Evolutionary conservation across 1,284 basidiomycete species (phyloP).

Genomic region (Sphagnurus paluster): DNA sequence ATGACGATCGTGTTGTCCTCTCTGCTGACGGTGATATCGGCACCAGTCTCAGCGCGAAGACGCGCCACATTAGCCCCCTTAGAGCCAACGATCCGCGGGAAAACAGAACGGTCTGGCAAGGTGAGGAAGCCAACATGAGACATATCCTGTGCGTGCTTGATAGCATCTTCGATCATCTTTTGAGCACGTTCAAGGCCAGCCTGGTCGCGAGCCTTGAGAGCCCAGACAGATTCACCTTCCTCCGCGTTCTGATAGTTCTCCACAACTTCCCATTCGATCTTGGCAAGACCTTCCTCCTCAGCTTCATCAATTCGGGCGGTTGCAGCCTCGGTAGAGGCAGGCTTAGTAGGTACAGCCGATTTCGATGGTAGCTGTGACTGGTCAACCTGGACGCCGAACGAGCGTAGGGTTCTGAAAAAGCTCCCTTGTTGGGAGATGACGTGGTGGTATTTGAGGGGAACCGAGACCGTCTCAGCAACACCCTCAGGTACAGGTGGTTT

Average conservation of each 20-base stretch:
- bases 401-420: slow-evolving; percentile 82
- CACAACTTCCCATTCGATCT: slow-evolving; percentile 73
- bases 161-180: slow-evolving; percentile 64
- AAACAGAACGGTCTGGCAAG: slow-evolving; percentile 69
- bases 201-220: slow-evolving; percentile 78
- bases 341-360: slow-evolving; percentile 62
- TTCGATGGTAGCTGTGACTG: slow-evolving; percentile 71
- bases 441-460: slow-evolving; percentile 87
- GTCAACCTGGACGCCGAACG: slow-evolving; percentile 77
- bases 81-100: slow-evolving; percentile 86
- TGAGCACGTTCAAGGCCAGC: slow-evolving; percentile 75
- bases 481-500: slow-evolving; percentile 53
- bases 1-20: slow-evolving; percentile 85
- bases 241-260: slow-evolving; percentile 77
- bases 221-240: slow-evolving; percentile 83
- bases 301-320: slow-evolving; percentile 83
- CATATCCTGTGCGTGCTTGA: slow-evolving; percentile 75
- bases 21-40: slow-evolving; percentile 86
- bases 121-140: slow-evolving; percentile 79
- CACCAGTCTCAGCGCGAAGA: slow-evolving; percentile 82
- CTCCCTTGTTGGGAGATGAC: slow-evolving; percentile 82
- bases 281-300: slow-evolving; percentile 42
- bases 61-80: slow-evolving; percentile 88
- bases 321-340: slow-evolving; percentile 39
- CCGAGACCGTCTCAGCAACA: slow-evolving; percentile 57